These are phyloP conservation scores for Cystoisospora suis DNA, from an alignment of 169 alveolate species.

Conservation along the genomic window DNA sequence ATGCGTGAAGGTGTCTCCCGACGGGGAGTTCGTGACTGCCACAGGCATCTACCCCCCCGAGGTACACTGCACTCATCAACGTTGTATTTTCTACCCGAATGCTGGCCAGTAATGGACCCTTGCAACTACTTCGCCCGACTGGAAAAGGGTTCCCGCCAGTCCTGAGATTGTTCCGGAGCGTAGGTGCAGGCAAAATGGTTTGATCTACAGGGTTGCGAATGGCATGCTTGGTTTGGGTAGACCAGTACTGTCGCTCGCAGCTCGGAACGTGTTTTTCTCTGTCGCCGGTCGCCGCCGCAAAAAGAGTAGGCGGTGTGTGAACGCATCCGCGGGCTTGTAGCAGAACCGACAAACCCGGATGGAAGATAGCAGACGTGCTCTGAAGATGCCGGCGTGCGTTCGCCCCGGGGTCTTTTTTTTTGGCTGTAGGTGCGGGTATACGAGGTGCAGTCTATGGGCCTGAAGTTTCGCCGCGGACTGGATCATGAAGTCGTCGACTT, in stretches of 20 bases:
- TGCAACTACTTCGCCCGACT: background rate
- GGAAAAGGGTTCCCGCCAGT: background rate
- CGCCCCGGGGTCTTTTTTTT: background rate
- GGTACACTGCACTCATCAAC: conserved; percentile 67
- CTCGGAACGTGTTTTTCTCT: no score
- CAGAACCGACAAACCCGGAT: no score
- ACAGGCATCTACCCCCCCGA: conserved; percentile 91
- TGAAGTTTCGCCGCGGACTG: conserved; percentile 91
- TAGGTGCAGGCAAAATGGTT: background rate
- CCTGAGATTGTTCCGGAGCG: background rate
- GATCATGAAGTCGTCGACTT: conserved; percentile 91
- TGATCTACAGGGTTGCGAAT: no score
- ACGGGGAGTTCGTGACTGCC: conserved; percentile 85
- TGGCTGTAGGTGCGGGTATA: conserved; percentile 81
- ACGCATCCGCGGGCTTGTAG: no score
- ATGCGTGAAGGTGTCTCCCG: conserved; percentile 83
- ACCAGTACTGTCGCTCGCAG: no score
- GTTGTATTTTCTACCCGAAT: background rate
- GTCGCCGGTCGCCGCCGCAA: no score
- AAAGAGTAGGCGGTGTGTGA: no score
- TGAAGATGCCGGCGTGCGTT: background rate
- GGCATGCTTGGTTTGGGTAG: no score
- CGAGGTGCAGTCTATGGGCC: conserved; percentile 85
- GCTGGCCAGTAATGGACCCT: background rate
- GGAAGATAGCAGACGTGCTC: no score